Conservation (phyloP, 2,329 filamentous ascomycete species). For the Ciborinia camelliae region DNA sequence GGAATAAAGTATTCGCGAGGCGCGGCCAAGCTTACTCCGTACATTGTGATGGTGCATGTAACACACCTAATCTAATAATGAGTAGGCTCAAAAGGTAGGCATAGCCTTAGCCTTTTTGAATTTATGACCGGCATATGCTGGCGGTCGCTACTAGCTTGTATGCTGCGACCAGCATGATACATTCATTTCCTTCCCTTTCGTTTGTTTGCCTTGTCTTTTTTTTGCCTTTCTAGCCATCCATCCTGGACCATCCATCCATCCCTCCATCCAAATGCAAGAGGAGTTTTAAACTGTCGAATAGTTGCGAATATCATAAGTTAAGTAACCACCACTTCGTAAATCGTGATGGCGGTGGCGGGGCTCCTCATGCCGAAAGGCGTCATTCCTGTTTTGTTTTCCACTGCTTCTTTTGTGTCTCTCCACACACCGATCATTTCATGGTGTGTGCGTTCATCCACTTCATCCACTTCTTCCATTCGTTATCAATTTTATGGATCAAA, state of each 20-base stretch:
- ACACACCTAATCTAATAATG: constrained; percentile 1
- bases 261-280: background rate
- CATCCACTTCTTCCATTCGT: constrained; percentile 15
- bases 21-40: constrained; percentile 14
- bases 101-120: background rate
- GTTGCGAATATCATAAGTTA: background rate
- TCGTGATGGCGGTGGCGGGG: constrained; percentile 15
- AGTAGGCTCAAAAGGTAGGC: background rate
- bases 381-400: constrained; percentile 12
- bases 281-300: background rate
- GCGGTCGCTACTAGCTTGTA: too few species aligned
- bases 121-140: constrained; percentile 16
- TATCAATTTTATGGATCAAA: constrained; percentile 13
- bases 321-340: background rate
- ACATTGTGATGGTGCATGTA: constrained; percentile 11
- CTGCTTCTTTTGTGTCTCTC: constrained; percentile 3
- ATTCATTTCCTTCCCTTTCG: background rate
- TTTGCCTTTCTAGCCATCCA: background rate
- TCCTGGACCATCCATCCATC: too few species aligned
- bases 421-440: constrained; percentile 2
- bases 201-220: background rate
- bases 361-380: constrained; percentile 18
- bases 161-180: constrained; percentile 2
- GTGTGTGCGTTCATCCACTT: constrained; percentile 12
- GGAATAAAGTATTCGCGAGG: constrained; percentile 14